These are phyloP conservation scores for Penicillium lagena DNA, from an alignment of 495 filamentous ascomycete species.

Conservation along the genomic window DNA sequence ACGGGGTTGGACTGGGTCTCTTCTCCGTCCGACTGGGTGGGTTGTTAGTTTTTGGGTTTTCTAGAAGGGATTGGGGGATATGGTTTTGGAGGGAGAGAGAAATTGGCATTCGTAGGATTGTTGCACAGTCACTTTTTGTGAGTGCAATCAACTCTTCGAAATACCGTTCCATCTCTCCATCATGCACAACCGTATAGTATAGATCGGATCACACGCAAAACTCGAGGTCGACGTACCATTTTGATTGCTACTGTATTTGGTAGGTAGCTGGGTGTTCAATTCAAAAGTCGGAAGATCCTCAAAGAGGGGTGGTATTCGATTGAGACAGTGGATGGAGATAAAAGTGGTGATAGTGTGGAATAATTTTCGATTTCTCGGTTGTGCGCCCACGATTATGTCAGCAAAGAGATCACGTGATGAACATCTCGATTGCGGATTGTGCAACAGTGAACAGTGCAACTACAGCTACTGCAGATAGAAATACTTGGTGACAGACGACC, in stretches of 20 bases:
- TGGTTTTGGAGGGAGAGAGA: neutral
- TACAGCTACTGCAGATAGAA: too few species aligned
- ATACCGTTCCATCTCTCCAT: too few species aligned
- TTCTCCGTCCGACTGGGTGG: conserved; percentile 68
- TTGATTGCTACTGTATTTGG: conserved; percentile 24
- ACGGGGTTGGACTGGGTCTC: conserved; percentile 72
- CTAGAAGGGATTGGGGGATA: conserved; percentile 10
- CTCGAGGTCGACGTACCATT: conserved; percentile 29
- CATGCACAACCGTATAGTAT: too few species aligned
- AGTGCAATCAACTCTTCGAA: too few species aligned
- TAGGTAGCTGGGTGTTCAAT: conserved; percentile 20
- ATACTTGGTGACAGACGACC: conserved; percentile 1
- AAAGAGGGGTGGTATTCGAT: conserved; percentile 43
- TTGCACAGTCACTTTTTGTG: too few species aligned
- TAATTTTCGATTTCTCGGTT: conserved; percentile 21
- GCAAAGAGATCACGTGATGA: conserved; percentile 4
- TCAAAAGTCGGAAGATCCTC: conserved; percentile 56
- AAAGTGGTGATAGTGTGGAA: conserved; percentile 15
- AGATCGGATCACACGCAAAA: too few species aligned
- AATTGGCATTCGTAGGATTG: too few species aligned
- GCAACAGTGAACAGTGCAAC: too few species aligned
- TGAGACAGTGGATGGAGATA: conserved; percentile 10
- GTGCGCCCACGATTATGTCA: conserved; percentile 39
- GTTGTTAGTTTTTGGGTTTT: too few species aligned
- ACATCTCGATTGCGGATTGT: too few species aligned